Conservation (phyloP, 495 filamentous ascomycete species). For the Chaetomidium leptoderma region DNA sequence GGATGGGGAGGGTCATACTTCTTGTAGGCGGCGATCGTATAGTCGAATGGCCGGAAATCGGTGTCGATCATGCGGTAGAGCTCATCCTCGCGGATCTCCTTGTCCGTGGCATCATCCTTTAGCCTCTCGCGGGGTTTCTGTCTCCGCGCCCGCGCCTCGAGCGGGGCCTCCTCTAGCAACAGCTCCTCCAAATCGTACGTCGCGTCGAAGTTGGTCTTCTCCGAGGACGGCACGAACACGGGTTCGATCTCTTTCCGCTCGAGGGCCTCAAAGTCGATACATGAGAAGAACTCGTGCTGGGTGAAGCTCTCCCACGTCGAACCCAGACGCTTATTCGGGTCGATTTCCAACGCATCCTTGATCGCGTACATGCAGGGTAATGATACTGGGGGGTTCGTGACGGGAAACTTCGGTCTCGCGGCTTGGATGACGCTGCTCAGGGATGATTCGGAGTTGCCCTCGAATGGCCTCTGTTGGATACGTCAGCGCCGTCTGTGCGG, state of each 20-base stretch:
- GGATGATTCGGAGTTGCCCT: slow-evolving; percentile 75
- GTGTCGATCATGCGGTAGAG: slow-evolving; percentile 92
- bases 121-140: slow-evolving; percentile 90
- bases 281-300: slow-evolving; percentile 81
- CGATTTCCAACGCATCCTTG: slow-evolving; percentile 71
- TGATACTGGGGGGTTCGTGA: slow-evolving; percentile 85
- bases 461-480: slow-evolving; percentile 68
- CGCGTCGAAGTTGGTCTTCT: slow-evolving; percentile 98
- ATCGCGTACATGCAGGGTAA: slow-evolving; percentile 83
- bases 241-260: slow-evolving; percentile 88
- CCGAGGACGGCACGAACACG: slow-evolving; percentile 84
- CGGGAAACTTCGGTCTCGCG: slow-evolving; percentile 77
- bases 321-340: slow-evolving; percentile 76
- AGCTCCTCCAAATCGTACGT: slow-evolving; percentile 97
- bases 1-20: slow-evolving; percentile 41
- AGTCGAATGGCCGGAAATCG: slow-evolving; percentile 93
- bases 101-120: slow-evolving; percentile 90
- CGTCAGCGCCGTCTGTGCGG: slow-evolving; percentile 36
- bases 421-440: slow-evolving; percentile 77
- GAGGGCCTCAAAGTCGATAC: slow-evolving; percentile 78
- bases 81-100: slow-evolving; percentile 92
- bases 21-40: slow-evolving; percentile 68
- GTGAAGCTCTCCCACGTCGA: slow-evolving; percentile 76
- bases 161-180: slow-evolving; percentile 86
- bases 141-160: slow-evolving; percentile 85